Conservation (phyloP, 495 filamentous ascomycete species). For the Coniosporium apollinis region DNA sequence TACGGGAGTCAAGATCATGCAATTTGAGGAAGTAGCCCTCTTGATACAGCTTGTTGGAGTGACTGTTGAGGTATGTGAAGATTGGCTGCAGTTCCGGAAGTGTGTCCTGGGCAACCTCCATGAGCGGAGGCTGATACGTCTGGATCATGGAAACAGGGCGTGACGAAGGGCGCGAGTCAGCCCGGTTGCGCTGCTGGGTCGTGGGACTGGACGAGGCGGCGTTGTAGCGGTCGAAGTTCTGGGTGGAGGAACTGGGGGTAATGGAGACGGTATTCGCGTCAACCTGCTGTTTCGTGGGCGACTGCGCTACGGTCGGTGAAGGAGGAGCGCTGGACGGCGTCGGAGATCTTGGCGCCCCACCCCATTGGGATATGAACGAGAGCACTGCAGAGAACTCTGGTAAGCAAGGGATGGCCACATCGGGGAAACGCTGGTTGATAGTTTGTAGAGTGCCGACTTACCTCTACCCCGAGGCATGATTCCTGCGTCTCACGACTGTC, state of each 20-base stretch:
- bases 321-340: slow-evolving; percentile 18
- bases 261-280: slow-evolving; percentile 2
- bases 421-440: too few species aligned
- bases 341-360: slow-evolving; percentile 22
- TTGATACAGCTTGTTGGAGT: slow-evolving; percentile 90
- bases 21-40: slow-evolving; percentile 96
- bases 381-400: slow-evolving; percentile 33
- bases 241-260: slow-evolving; percentile 7
- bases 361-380: slow-evolving; percentile 47
- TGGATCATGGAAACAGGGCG: slow-evolving; percentile 51
- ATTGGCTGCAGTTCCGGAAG: slow-evolving; percentile 86
- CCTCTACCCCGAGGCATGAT: too few species aligned
- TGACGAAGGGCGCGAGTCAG: slow-evolving; percentile 29
- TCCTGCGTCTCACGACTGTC: too few species aligned
- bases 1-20: slow-evolving; percentile 82
- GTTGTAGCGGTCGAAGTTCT: slow-evolving; percentile 10
- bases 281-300: slow-evolving; percentile 2
- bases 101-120: slow-evolving; percentile 72
- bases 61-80: slow-evolving; percentile 86
- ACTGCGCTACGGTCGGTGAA: slow-evolving; percentile 13
- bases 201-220: slow-evolving; percentile 6
- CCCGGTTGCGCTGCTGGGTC: slow-evolving; percentile 6
- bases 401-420: slow-evolving; percentile 7
- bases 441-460: too few species aligned
- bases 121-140: slow-evolving; percentile 71